Percentiles rank a stretch among this genome's conserved stretches.
Evolutionary conservation across 2,329 filamentous ascomycete species (phyloP).

Genomic region (Thielaviopsis populi): DNA sequence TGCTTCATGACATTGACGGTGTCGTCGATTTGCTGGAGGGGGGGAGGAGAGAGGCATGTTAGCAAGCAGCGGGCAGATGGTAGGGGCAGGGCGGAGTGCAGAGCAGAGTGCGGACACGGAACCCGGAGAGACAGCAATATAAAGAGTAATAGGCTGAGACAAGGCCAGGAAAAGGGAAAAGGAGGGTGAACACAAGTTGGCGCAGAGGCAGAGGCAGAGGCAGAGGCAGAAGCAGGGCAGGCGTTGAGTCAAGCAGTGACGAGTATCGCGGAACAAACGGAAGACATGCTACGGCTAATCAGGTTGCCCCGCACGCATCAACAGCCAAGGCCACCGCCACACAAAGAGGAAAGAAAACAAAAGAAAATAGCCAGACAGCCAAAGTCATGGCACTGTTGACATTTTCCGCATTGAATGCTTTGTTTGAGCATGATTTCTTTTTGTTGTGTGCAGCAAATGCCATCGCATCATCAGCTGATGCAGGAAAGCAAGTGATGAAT

Average conservation of each 20-base stretch:
- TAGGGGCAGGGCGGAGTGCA: not conserved
- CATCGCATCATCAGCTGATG: not conserved
- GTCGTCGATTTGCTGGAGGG: slow-evolving; percentile 79
- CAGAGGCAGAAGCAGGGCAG: not conserved
- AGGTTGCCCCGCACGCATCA: not conserved
- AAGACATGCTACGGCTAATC: not conserved
- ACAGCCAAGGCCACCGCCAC: not conserved
- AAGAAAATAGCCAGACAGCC: not conserved
- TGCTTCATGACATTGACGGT: slow-evolving; percentile 91
- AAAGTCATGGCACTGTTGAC: too few species aligned
- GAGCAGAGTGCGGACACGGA: not conserved
- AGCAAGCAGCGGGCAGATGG: slow-evolving; percentile 14
- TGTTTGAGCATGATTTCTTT: too few species aligned
- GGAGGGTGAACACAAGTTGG: not conserved
- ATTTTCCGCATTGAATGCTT: too few species aligned
- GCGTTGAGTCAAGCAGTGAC: not conserved
- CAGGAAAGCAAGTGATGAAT: not conserved
- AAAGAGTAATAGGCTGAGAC: not conserved
- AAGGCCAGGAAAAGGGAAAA: not conserved
- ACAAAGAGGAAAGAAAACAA: not conserved
- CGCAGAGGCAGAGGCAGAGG: not conserved
- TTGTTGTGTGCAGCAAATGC: too few species aligned
- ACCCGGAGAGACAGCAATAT: not conserved
- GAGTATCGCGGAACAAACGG: not conserved
- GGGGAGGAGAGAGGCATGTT: slow-evolving; percentile 12